Base-by-base conservation (phyloP, 495 filamentous ascomycete genomes). In the Podospora comata region DNA sequence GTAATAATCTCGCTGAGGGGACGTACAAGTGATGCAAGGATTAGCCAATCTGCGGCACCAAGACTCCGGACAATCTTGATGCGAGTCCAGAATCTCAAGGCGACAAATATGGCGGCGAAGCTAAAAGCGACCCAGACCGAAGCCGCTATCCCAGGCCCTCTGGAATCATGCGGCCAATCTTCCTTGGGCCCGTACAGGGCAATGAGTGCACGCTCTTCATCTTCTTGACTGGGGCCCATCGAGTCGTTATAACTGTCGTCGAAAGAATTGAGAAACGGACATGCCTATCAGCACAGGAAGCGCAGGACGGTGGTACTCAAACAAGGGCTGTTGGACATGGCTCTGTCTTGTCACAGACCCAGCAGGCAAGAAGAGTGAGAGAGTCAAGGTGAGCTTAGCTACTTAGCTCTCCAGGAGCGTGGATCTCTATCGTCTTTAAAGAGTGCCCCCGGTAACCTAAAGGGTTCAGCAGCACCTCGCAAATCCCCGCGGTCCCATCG, bases 21-120 rank as follows among this genome's bases (percentile, higher is more conserved):
- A 69, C 64, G 16, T 62, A 77, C 73, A 18, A 72, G 48, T 15
- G 75, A 65, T 6, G 70, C 18, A 5, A 60, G 32, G 23, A 75
- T 70, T 30, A 67, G 68, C 65, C 65, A 75, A 34, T 77, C 75
- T 15, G 70, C 20, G 2, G 53, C 4, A 18, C 71, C 70, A 18
- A 77, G 60, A 13, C 30, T 39, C 9, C 63, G 68, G 0, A 73
- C 68, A 53, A 75, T 68, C 57, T 58, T 68, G 34, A 57, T 56
- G 9, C 75, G 70, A 11, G 75, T 75, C 30, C 62, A 76, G 30
- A 75, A 64, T 19, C 75, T 53, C 60, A 72, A 6, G 4, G 30
- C 23, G 3, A 76, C 73, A 48, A 71, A 76, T 15, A 73, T 32
- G n/a, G 66, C 16, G 5, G 73, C 73, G 48, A 76, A 68, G 1